phyloP scores from a whole-genome alignment of 768 basidiomycete genomes.

The Boletus huronensis region DNA sequence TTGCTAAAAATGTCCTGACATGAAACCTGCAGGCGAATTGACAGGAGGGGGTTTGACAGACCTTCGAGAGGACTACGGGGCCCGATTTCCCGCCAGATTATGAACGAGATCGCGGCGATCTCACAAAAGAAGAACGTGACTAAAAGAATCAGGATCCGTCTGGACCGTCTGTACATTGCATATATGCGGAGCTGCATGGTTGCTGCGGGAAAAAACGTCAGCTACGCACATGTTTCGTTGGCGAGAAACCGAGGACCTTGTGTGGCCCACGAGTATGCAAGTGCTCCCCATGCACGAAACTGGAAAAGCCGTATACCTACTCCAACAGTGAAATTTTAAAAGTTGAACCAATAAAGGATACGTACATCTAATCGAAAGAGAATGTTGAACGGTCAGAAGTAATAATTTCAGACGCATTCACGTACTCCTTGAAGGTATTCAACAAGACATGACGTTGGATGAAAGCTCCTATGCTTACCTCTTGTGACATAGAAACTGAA shows the following conservation, averaged over 20 bases:
- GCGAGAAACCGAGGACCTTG: constrained; percentile 21
- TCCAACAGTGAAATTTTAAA: not conserved
- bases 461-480: constrained; percentile 8
- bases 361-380: constrained; percentile 20
- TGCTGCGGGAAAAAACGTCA: constrained; percentile 15
- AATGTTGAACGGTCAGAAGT: not conserved
- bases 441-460: not conserved
- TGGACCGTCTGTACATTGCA: constrained; percentile 31
- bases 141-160: constrained; percentile 16
- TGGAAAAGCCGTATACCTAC: constrained; percentile 27
- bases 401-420: not conserved
- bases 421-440: constrained; percentile 22
- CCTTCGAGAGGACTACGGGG: constrained; percentile 22
- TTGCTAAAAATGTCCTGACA: constrained; percentile 6
- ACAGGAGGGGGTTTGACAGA: not conserved
- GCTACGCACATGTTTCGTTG: not conserved
- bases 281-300: constrained; percentile 33
- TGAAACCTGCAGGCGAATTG: not conserved
- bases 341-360: not conserved
- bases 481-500: constrained; percentile 12
- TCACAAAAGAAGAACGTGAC: constrained; percentile 22
- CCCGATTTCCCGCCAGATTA: constrained; percentile 29
- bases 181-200: constrained; percentile 35
- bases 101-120: constrained; percentile 19
- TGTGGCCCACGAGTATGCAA: constrained; percentile 30